Evolutionary conservation across 1,284 basidiomycete species (phyloP).

Genomic region (Cryptococcus sp.): DNA sequence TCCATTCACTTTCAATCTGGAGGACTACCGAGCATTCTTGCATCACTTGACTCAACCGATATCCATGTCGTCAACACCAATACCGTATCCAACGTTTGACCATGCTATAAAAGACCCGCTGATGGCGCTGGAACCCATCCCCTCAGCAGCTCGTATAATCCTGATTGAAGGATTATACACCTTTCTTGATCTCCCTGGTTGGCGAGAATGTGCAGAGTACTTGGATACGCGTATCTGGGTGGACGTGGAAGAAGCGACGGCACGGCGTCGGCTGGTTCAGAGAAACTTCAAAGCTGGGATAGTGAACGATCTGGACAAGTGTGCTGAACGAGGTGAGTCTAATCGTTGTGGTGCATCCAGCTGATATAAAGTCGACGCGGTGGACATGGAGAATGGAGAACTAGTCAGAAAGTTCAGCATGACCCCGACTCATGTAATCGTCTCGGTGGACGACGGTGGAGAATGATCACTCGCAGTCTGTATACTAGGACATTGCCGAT

Average conservation of each 20-base stretch:
- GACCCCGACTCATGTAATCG: conserved; percentile 8
- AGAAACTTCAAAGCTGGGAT: conserved; percentile 44
- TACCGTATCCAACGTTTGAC: conserved; percentile 43
- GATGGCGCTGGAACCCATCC: conserved; percentile 58
- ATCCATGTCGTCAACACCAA: neutral
- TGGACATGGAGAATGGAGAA: conserved; percentile 18
- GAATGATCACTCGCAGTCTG: no score
- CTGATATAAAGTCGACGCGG: conserved; percentile 14
- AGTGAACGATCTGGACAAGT: conserved; percentile 24
- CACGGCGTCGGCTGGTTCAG: conserved; percentile 65
- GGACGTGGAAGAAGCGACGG: conserved; percentile 63
- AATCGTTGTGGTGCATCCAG: neutral
- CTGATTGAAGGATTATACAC: conserved; percentile 83
- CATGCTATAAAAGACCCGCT: conserved; percentile 58
- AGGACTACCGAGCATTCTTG: neutral
- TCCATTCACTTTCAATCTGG: neutral
- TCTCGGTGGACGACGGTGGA: conserved; percentile 4
- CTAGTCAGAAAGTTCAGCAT: conserved; percentile 9
- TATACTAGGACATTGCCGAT: no score
- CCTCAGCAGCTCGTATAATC: conserved; percentile 68
- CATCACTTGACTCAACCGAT: neutral
- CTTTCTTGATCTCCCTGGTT: conserved; percentile 69
- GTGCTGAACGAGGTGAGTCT: conserved; percentile 31
- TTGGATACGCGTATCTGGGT: conserved; percentile 82
- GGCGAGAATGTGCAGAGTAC: conserved; percentile 65